A percentile compares a stretch with the other conserved stretches of the same genome.
Evolutionary conservation across 1,284 basidiomycete genomes (phyloP).

Genomic region (Schizophyllum commune): DNA sequence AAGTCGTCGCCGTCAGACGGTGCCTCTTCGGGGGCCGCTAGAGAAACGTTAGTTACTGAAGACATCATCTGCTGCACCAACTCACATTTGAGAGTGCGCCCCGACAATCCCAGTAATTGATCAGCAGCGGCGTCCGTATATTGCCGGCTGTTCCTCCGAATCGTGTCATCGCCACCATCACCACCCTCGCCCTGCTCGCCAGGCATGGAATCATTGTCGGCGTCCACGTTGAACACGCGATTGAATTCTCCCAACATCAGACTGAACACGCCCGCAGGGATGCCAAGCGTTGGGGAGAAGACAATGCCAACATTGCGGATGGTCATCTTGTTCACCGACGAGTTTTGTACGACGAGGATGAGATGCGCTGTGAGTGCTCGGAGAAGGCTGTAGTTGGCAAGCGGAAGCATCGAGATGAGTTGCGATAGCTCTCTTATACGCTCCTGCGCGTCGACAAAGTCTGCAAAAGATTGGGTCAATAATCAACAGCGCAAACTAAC

Average conservation of each 20-base stretch:
- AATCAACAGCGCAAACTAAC: constrained; percentile 3
- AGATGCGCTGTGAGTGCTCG: constrained; percentile 93
- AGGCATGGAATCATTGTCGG: constrained; percentile 30
- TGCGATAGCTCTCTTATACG: constrained; percentile 81
- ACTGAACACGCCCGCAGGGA: constrained; percentile 91
- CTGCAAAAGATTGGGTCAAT: constrained; percentile 31
- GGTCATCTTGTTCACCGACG: constrained; percentile 94
- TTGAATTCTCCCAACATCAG: constrained; percentile 90
- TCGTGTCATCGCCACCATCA: constrained; percentile 22
- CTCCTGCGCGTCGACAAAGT: constrained; percentile 83
- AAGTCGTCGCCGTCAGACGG: constrained; percentile 63
- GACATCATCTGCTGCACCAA: constrained; percentile 15
- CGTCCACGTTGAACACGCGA: constrained; percentile 76
- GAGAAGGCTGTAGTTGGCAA: constrained; percentile 91
- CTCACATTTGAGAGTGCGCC: constrained; percentile 57
- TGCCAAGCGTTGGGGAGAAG: constrained; percentile 91
- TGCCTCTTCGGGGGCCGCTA: constrained; percentile 46
- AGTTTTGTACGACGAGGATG: constrained; percentile 90
- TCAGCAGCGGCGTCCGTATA: constrained; percentile 77
- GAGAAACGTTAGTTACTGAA: constrained; percentile 9
- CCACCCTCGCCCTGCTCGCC: constrained; percentile 12
- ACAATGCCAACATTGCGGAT: constrained; percentile 98
- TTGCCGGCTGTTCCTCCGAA: constrained; percentile 64
- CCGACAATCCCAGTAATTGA: constrained; percentile 63
- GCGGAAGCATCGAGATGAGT: constrained; percentile 81